Evolutionary conservation across 2,329 filamentous ascomycete genomes (phyloP).

Genomic region (Sporothrix brasiliensis): DNA sequence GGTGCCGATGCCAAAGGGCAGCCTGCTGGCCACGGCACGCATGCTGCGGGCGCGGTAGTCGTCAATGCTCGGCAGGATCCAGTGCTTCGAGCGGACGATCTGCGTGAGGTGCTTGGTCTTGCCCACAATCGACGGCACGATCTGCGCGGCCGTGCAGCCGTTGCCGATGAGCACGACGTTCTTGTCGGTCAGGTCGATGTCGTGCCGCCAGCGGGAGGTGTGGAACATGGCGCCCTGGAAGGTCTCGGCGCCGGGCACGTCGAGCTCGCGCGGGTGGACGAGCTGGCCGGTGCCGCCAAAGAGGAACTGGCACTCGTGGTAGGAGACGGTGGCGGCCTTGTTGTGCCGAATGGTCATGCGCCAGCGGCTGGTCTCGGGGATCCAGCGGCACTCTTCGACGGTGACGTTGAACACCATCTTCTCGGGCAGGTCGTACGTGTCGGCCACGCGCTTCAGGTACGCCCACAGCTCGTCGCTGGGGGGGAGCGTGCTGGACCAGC

Average conservation of each 20-base stretch:
- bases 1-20: background rate
- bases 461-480: constrained; percentile 19
- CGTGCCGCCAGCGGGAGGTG: background rate
- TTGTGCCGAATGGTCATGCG: background rate
- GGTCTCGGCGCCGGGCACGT: constrained; percentile 8
- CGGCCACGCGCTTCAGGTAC: constrained; percentile 4
- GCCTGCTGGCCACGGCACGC: background rate
- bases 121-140: background rate
- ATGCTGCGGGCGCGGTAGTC: background rate
- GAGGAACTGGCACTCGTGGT: constrained; percentile 22
- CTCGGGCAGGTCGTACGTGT: background rate
- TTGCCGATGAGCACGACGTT: constrained; percentile 7
- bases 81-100: constrained; percentile 13
- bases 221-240: constrained; percentile 4
- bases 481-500: background rate
- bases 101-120: constrained; percentile 17
- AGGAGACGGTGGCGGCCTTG: constrained; percentile 4
- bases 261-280: background rate
- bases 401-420: constrained; percentile 18
- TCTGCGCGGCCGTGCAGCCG: constrained; percentile 12
- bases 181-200: background rate
- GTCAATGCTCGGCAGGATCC: constrained; percentile 1
- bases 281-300: constrained; percentile 7
- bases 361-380: constrained; percentile 5
- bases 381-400: constrained; percentile 6